Evolutionary conservation across 1,139 yeast genomes (phyloP), one percentile per base, ranked within the genome.

Genomic region (Pichia sp.): DNA sequence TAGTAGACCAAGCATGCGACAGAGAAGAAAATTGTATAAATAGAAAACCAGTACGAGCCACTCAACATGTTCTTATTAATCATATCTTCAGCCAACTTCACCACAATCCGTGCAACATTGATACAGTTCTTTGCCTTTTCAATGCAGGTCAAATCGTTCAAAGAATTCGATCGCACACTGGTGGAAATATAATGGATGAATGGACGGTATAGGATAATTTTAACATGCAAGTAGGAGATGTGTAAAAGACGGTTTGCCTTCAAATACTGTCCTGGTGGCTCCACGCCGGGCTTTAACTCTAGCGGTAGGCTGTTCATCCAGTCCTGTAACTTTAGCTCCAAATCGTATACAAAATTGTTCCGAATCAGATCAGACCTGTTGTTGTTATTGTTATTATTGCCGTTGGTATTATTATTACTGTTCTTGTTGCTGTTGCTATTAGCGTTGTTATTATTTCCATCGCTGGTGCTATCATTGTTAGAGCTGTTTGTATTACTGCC

Each of bases 41-140:
- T 86, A 15, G 95, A 85, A 67, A 90, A 90, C 97, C 97, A 90
- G 68, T 90, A 90, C 2, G 96, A 88, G 1, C 97, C 97, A 58
- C 87, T 82, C 54, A 90, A 74, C 65, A 89, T 77, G 58, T 86
- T 79, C 59, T 84, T 83, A 59, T 82, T 81, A 58, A 87, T 82
- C 88, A 90, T 82, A 62, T 87, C 93, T 66, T 87, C 85, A 0
- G 96, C 93, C 57, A 90, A 70, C 62, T 87, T 85, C 15, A 90
- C 92, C 34, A 87, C 96, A 62, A 87, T 81, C 61, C 96, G 75
- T 0, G 97, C 93, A 6, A 89, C 93, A 61, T 85, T 84, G 52
- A 90, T 87, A 69, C 96, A 90, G 66, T 88, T 89, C 62, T 87
- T 78, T 0, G 96, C 96, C 62, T 93, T 78, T 47, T 85, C 86